Conservation (phyloP, 306 rosid genomes). For the Quercus dentata region DNA sequence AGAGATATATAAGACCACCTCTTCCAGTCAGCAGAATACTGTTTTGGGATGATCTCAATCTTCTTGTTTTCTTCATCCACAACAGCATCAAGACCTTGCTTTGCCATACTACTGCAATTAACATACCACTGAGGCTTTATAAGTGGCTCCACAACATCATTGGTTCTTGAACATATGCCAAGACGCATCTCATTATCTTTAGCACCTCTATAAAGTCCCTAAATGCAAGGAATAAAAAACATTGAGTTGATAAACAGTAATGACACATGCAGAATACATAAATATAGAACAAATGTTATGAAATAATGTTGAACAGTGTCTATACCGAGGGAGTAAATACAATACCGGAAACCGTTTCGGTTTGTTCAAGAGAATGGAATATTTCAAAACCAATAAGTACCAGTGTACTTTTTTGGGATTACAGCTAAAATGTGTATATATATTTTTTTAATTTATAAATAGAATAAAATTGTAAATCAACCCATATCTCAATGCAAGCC, state of each 20-base stretch:
- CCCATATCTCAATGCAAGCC: too few relatives aligned
- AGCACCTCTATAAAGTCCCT: slow-evolving; percentile 87
- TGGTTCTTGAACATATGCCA: slow-evolving; percentile 86
- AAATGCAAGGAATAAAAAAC: slow-evolving; percentile 20
- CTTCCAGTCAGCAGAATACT: slow-evolving; percentile 88
- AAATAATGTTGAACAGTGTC: neutral
- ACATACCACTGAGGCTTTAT: slow-evolving; percentile 97
- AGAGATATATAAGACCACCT: slow-evolving; percentile 29
- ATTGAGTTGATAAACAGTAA: neutral
- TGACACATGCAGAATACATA: neutral
- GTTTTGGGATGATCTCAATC: slow-evolving; percentile 75
- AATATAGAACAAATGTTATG: neutral
- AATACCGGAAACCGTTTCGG: too few relatives aligned
- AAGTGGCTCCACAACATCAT: slow-evolving; percentile 93
- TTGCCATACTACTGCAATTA: slow-evolving; percentile 62
- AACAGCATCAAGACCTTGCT: slow-evolving; percentile 73
- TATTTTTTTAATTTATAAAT: too few relatives aligned
- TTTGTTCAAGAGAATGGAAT: too few relatives aligned
- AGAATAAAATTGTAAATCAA: too few relatives aligned
- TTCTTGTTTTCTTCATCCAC: slow-evolving; percentile 54
- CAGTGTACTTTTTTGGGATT: too few relatives aligned
- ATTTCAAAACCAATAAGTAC: too few relatives aligned
- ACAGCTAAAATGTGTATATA: too few relatives aligned
- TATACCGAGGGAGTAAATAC: too few relatives aligned
- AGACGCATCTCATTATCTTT: slow-evolving; percentile 92